A percentile compares a stretch with the other conserved stretches of the same genome.
Evolutionary conservation across 192 early-diverging fungal genomes (phyloP).

Genomic region (Endogone sp.): DNA sequence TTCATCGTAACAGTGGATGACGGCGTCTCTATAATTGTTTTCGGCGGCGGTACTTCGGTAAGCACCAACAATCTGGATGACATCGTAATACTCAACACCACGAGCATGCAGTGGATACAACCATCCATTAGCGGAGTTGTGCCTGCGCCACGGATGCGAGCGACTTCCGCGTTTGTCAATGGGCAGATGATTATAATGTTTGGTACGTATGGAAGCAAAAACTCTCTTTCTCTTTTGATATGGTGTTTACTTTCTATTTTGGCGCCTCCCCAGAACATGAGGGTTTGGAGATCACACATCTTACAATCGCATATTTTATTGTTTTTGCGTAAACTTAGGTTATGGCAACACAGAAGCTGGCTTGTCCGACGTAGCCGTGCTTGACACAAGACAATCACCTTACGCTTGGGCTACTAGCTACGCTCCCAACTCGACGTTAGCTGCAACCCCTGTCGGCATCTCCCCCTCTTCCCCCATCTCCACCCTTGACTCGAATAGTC

Average conservation of each 20-base stretch:
- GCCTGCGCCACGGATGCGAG: neutral
- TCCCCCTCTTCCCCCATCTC: neutral
- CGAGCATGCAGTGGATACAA: neutral
- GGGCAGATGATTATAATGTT: neutral
- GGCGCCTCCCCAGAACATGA: too few species aligned
- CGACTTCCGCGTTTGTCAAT: neutral
- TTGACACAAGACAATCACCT: neutral
- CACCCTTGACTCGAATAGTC: too few species aligned
- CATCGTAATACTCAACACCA: neutral
- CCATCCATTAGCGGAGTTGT: neutral
- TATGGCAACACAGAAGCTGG: neutral
- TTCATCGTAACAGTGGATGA: neutral
- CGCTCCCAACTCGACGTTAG: neutral
- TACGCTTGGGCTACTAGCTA: neutral
- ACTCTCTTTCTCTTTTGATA: neutral
- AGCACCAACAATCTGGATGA: neutral
- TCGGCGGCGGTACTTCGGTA: neutral
- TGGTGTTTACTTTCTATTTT: neutral
- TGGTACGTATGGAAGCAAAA: neutral
- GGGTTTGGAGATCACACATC: too few species aligned
- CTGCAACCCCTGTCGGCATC: neutral
- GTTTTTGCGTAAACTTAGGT: neutral
- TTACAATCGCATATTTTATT: neutral
- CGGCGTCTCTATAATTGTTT: neutral
- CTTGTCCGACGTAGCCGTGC: neutral